A percentile compares a stretch with the other conserved stretches of the same genome.
These are phyloP conservation scores for Mantamonas sphyraenae DNA, from an alignment of 78 protist species.

Conservation along the genomic window DNA sequence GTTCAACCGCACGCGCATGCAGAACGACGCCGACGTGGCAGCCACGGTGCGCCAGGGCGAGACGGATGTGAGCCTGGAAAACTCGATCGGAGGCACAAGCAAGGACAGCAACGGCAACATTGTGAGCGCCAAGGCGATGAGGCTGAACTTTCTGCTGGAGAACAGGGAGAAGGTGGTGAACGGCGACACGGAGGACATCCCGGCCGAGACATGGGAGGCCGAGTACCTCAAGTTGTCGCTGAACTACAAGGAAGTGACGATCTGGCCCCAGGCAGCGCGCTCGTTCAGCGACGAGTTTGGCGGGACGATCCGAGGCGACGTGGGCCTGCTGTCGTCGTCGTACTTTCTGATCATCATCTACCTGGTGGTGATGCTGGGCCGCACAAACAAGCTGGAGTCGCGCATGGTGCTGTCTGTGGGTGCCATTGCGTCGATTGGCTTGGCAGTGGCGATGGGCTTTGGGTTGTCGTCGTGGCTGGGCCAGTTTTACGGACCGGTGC, in stretches of 20 bases:
- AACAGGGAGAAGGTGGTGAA: background rate
- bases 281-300: background rate
- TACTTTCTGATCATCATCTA: slow-evolving; percentile 1
- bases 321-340: background rate
- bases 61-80: too few species aligned
- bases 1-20: background rate
- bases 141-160: background rate
- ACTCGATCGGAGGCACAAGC: background rate
- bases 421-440: background rate
- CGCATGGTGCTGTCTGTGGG: background rate
- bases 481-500: background rate
- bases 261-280: background rate
- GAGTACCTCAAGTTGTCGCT: background rate
- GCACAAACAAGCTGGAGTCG: background rate
- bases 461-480: background rate
- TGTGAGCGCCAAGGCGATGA: background rate
- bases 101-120: background rate
- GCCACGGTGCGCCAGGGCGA: too few species aligned
- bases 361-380: background rate
- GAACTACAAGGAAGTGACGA: background rate
- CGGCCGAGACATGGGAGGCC: background rate
- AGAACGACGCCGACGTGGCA: slow-evolving; percentile 9
- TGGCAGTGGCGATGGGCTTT: background rate
- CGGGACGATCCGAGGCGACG: slow-evolving; percentile 1
- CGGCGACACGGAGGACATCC: background rate